Base-by-base conservation (phyloP, 306 rosid species). In the Betula pendula region DNA sequence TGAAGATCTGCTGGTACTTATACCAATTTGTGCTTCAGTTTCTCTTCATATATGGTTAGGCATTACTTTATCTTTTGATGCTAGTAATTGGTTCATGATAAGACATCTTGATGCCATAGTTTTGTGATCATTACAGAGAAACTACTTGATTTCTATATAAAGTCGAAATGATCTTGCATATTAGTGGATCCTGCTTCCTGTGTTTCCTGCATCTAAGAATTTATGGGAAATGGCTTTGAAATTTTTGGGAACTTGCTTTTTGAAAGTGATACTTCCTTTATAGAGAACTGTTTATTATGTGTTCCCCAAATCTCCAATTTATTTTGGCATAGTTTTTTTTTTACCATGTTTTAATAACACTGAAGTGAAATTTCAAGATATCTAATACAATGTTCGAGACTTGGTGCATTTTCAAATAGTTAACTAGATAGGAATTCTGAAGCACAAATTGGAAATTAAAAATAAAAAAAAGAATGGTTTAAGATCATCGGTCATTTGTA, bases 1-100 rank as follows among this genome's bases (percentile, higher is more conserved):
- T 66, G 99, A 95, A 81, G 99, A 95, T 91, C 87, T 95, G 73
- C 92, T 95, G 99, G 99, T 95, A 92, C 59, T 29, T 68, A 77
- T 65, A 19, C 83, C 58, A 2, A 56, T 67, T 72, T 24, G 66
- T 75, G 6, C 65, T 62, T 53, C n/a, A 40, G 65, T 55, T 67
- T 51, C 80, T 60, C 56, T 71, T 73, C 6, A 53, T 71, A 76
- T 66, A 19, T 29, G 42, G 16, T 45, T 56, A 68, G 63, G 48
- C 68, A 75, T 42, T 51, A 45, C 66, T 67, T 60, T 51, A 47
- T 40, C 59, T 10, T 65, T 17, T 9, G 51, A 75, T 33, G 4
- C 2, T 49, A 42, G 73, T 59, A 40, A 70, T 67, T 67, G 51
- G 63, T 73, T 78, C 55, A 19, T 79, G 75, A 60, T 43, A 73